Evolutionary conservation across 2,329 filamentous ascomycete species (phyloP).

Genomic region (Trichoderma oligosporum): DNA sequence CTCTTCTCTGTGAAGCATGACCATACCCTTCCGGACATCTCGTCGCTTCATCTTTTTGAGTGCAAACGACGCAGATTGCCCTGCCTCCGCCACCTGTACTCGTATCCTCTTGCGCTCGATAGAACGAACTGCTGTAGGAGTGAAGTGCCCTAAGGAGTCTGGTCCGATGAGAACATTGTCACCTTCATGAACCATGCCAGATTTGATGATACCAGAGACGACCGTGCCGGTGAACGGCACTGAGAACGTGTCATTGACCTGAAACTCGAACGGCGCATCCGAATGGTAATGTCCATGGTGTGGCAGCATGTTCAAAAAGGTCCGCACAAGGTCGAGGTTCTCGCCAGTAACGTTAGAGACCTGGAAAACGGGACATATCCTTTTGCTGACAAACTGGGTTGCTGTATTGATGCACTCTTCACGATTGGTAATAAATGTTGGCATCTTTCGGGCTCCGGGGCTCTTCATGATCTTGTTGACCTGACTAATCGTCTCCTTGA

Average conservation of each 20-base stretch:
- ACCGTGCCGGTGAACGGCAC: conserved; percentile 97
- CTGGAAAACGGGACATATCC: conserved; percentile 96
- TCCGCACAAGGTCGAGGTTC: conserved; percentile 83
- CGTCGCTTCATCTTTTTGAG: conserved; percentile 82
- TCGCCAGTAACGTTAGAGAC: conserved; percentile 97
- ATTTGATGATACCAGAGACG: conserved; percentile 88
- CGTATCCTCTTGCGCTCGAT: conserved; percentile 92
- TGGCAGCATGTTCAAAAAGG: conserved; percentile 91
- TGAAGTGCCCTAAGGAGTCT: conserved; percentile 86
- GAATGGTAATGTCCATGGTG: conserved; percentile 91
- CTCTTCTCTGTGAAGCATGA: conserved; percentile 81
- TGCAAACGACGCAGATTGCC: conserved; percentile 89
- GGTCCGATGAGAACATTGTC: conserved; percentile 86
- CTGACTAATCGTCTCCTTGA: conserved; percentile 89
- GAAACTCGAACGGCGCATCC: conserved; percentile 86
- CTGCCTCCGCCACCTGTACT: conserved; percentile 82
- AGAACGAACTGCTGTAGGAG: conserved; percentile 77
- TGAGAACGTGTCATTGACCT: conserved; percentile 96
- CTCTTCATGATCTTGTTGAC: conserved; percentile 91
- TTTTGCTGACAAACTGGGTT: conserved; percentile 89
- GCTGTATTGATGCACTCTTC: conserved; percentile 94
- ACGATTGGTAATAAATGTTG: conserved; percentile 86
- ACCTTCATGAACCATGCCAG: conserved; percentile 82
- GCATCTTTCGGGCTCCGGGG: conserved; percentile 89
- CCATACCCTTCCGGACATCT: conserved; percentile 97